Base-by-base conservation (phyloP, 495 filamentous ascomycete species). In the Lindgomyces ingoldianus region DNA sequence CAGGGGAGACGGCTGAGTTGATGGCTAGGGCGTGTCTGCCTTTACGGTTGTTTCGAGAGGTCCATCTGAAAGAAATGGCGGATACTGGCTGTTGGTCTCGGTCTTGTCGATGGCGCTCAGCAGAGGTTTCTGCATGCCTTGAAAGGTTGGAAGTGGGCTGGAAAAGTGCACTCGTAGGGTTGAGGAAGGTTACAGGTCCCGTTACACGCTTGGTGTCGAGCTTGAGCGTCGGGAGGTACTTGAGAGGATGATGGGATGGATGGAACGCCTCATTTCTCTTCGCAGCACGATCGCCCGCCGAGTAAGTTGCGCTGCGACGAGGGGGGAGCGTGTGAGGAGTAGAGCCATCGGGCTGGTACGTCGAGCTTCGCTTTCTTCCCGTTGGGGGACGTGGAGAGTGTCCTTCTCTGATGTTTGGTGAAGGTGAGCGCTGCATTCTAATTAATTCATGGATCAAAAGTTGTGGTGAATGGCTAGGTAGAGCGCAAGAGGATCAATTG, bases 31-130 rank as follows among this genome's bases (percentile, higher is more conserved):
- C 76, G 73, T 90, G 87, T 18, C 88, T 79, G 22, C 87, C 85
- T 76, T 90, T 90, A 44, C 87, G 79, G 70, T 88, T 89, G 72
- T 90, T 87, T n/a, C 88, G 81, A 44, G 86, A 85, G 14, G 83
- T 82, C 82, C 82, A 86, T 54, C 80, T 70, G 73, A 73, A 81
- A 27, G 68, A 18, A 14, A 76, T 53, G 27, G 46, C 56, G 10
- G 67, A 29, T 21, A 16, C 45, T 36, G 11, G 42, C 39, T 45
- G 62, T 18, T 64, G 45, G 46, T 61, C 46, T 26, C 19, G 36
- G 52, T 54, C 25, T 11, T 10, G 19, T 16, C 29, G 4, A 14
- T 4, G 16, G 4, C 18, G 21, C 12, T 3, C 45, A 21, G 36
- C 33, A 26, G 55, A 22, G 12, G 59, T 16, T 25, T 45, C 42